Evolutionary conservation across 129 eudicot species (phyloP), one percentile per base, ranked within the genome.

Genomic region (Saposhnikovia divaricata): DNA sequence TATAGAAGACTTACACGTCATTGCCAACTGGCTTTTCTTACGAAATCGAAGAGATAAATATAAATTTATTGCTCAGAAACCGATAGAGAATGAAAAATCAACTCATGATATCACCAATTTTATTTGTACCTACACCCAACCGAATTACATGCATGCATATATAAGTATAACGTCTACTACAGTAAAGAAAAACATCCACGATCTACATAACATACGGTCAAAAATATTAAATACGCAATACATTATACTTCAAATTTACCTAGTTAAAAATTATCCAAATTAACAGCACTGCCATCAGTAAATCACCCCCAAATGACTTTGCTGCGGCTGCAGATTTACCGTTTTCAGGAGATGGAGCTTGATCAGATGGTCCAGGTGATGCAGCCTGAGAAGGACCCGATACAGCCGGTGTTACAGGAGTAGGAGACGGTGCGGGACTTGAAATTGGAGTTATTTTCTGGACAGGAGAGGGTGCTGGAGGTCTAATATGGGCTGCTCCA

Each of bases 281-380:
- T 19, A 72, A 40, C 50, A 42, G 27, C 76, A 42, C 7, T 39
- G 45, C 27, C 47, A 72, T 39, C 16, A 44, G 46, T 16, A n/a
- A 18, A 40, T 44, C 76, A 72, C 34, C 51, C 25, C 51, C 51
- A 40, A 72, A 40, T 9, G 76, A 43, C 34, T 4, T n/a, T 2
- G 53, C 16, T 34, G 75, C 42, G 6, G 75, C n/a, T 19, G 75
- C 44, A 18, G 45, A 39, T 71, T 71, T 38, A 34, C 74, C 74
- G n/a, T 31, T 10, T 1, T 15, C 66, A 0, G 80, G 80, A 10
- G 66, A 5, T 25, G 42, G 19, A 37, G 50, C 68, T 19, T 76
- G 76, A 13, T 81, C 28, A 8, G 74, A 69, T 25, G 84, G 27
- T 4, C 83, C 77, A 6, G 78, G 79, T 9, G 86, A 48, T 48